These are phyloP conservation scores for Gillenia trifoliata DNA, from an alignment of 306 rosid genomes.

Conservation along the genomic window DNA sequence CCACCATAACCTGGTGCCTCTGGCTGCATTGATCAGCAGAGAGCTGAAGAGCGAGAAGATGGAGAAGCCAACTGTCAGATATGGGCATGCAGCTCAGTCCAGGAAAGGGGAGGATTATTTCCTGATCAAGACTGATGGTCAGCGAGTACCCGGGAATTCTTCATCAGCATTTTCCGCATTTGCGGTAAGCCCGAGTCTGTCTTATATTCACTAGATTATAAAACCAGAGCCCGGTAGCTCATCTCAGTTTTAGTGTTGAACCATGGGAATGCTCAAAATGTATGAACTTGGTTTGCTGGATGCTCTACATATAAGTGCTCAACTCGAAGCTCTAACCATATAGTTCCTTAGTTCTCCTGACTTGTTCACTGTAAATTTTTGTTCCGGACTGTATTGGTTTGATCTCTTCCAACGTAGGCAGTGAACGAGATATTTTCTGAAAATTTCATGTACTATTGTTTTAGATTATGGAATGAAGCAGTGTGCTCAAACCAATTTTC, in stretches of 20 bases:
- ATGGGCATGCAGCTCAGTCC: conserved; percentile 87
- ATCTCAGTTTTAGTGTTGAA: neutral
- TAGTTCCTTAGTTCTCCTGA: neutral
- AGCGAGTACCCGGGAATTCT: conserved; percentile 70
- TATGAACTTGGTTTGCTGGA: neutral
- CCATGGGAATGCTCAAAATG: neutral
- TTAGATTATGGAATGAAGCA: conserved; percentile 6
- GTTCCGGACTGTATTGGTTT: neutral
- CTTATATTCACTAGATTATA: neutral
- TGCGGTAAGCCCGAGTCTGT: conserved; percentile 51
- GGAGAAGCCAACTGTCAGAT: conserved; percentile 81
- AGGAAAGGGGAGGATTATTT: conserved; percentile 92
- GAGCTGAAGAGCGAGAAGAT: conserved; percentile 88
- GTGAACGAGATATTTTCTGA: neutral
- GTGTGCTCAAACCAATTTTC: conserved; percentile 14
- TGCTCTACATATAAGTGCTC: neutral
- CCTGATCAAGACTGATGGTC: conserved; percentile 75
- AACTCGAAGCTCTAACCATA: neutral
- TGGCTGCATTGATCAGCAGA: conserved; percentile 80
- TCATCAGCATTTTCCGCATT: conserved; percentile 75
- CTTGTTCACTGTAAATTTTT: neutral
- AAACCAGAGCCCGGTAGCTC: neutral
- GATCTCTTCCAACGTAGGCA: neutral
- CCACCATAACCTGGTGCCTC: conserved; percentile 78
- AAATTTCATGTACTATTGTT: neutral